Evolutionary conservation across 805 yeast species (phyloP), one percentile per base, ranked within the genome.

Genomic region (Huiozyma naganishii): DNA sequence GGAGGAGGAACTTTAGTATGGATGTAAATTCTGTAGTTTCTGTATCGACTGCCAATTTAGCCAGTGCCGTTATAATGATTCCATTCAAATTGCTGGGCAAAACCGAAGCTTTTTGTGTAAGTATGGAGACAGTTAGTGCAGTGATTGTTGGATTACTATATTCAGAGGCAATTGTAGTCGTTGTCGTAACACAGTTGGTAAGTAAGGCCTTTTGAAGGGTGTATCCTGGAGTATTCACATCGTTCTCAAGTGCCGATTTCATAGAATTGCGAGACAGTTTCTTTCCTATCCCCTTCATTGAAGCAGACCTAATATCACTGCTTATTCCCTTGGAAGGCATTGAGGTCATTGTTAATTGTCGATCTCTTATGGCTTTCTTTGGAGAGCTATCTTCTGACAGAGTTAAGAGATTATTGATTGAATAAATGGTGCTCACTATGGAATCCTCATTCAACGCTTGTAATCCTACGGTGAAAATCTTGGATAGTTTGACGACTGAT

Each of bases 401-500:
- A 41, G 80, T 74, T 30, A 90, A 64, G 46, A 83, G 61, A 58
- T 92, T 92, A 13, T 84, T 77, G 49, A 90, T 70, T 0, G 94
- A 79, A 63, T 92, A 92, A 41, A 92, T 78, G 1, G 90, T 75
- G 6, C 95, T 80, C 7, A 88, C 84, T 23, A 83, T 79, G 1
- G 85, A 77, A 57, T 88, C 96, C 55, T 87, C 90, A 13, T 88
- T 76, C 42, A 83, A 67, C 7, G 77, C 74, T 45, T 73, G 75
- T 51, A 85, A 68, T 3, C 89, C 87, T 40, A 73, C 60, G 0
- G 89, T 83, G 34, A 88, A 74, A 33, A 76, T 65, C 43, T 65
- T 61, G 0, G 92, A 73, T 2, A 80, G 71, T 6, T 67, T 64
- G 39, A 67, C 58, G 35, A 87, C 80, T 37, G 74, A 66, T 0